Evolutionary conservation across 2,329 filamentous ascomycete genomes (phyloP).

Genomic region (Aspergillus uvarum): DNA sequence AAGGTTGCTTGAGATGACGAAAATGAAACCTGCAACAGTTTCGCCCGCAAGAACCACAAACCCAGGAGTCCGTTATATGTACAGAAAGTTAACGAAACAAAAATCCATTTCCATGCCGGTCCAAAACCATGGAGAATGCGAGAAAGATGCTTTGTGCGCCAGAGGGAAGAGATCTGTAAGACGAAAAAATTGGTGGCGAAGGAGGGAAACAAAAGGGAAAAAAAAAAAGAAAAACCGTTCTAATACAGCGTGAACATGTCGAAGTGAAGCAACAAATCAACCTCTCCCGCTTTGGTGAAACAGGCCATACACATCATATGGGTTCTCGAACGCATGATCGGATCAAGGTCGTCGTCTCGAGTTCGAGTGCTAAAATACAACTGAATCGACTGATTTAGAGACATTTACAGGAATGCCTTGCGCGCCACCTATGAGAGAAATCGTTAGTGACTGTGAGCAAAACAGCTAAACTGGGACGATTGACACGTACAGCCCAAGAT

Average conservation of each 20-base stretch:
- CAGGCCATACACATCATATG: conserved; percentile 28
- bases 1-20: conserved; percentile 28
- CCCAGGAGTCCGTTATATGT: conserved; percentile 44
- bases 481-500: conserved; percentile 77
- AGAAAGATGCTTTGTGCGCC: conserved; percentile 44
- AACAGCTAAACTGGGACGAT: conserved; percentile 6
- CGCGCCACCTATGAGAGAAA: conserved; percentile 46
- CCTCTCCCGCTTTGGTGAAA: conserved; percentile 28
- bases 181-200: neutral
- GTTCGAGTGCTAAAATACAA: conserved; percentile 20
- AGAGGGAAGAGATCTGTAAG: conserved; percentile 44
- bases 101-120: conserved; percentile 43
- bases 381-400: neutral
- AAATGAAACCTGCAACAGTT: conserved; percentile 24
- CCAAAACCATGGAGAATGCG: conserved; percentile 43
- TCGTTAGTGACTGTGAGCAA: conserved; percentile 12
- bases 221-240: conserved; percentile 32
- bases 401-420: conserved; percentile 51
- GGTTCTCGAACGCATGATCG: conserved; percentile 20
- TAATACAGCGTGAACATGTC: conserved; percentile 39
- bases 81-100: conserved; percentile 38
- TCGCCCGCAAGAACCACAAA: conserved; percentile 31
- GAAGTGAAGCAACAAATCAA: conserved; percentile 23
- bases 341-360: conserved; percentile 16
- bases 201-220: conserved; percentile 19